Evolutionary conservation across 2,329 filamentous ascomycete species (phyloP).

Genomic region (Metarhizium sp.): DNA sequence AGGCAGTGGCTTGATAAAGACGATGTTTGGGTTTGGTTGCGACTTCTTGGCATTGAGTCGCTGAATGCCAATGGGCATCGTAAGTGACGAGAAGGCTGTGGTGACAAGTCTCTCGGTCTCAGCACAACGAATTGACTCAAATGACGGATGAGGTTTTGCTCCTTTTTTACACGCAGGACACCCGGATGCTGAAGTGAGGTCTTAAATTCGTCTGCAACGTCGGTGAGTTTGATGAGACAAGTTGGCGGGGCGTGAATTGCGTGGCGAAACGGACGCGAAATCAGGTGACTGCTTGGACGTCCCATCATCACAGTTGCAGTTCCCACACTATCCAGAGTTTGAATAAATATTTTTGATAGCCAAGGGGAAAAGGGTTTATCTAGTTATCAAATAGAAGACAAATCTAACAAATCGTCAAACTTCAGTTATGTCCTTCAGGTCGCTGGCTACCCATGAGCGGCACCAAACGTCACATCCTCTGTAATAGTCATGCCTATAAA

Average conservation of each 20-base stretch:
- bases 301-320: no score
- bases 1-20: conserved; percentile 75
- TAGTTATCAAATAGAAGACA: no score
- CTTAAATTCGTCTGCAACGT: not conserved
- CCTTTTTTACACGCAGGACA: not conserved
- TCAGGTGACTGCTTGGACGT: conserved; percentile 10
- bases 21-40: conserved; percentile 67
- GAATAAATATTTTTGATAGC: no score
- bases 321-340: no score
- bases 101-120: not conserved
- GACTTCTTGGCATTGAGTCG: conserved; percentile 66
- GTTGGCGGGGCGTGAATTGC: not conserved
- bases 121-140: no score
- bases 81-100: not conserved
- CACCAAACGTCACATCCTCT: no score
- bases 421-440: no score
- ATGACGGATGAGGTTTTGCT: not conserved
- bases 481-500: no score
- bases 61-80: conserved; percentile 70
- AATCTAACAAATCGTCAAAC: no score
- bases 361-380: no score
- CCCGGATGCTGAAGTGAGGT: not conserved
- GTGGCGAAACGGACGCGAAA: conserved; percentile 8
- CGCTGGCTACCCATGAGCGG: no score
- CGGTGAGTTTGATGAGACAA: not conserved